Conservation (phyloP, 495 filamentous ascomycete genomes). For the Copromyces sp. region DNA sequence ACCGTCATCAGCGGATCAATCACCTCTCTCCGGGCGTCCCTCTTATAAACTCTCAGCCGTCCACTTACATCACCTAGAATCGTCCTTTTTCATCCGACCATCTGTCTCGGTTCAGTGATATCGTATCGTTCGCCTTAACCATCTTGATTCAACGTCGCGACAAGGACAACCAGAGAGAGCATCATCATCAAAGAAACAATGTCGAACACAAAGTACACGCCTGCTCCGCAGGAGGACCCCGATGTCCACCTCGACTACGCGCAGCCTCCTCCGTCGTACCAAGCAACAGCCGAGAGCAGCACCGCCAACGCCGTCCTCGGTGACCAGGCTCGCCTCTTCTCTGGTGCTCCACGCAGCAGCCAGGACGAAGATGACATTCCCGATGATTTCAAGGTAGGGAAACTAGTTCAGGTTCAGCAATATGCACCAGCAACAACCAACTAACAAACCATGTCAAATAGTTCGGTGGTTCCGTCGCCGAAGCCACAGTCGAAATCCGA, state of each 20-base stretch:
- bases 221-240: constrained; percentile 65
- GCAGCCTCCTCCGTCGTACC: constrained; percentile 79
- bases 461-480: constrained; percentile 85
- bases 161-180: background rate
- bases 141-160: background rate
- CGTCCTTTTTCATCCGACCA: background rate
- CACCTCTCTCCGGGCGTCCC: background rate
- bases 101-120: background rate
- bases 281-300: constrained; percentile 32
- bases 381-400: constrained; percentile 89
- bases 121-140: background rate
- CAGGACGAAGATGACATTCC: constrained; percentile 74
- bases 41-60: background rate
- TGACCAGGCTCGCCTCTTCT: constrained; percentile 29
- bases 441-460: constrained; percentile 17
- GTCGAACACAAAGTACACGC: constrained; percentile 58
- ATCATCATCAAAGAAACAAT: constrained; percentile 28
- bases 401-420: too few species aligned
- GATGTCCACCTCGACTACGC: constrained; percentile 52
- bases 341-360: constrained; percentile 53
- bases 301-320: constrained; percentile 27
- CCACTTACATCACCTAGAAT: background rate
- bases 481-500: constrained; percentile 88
- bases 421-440: background rate
- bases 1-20: background rate